Percentiles rank a stretch among this genome's conserved stretches.
These are phyloP conservation scores for Blumeriella jaapii DNA, from an alignment of 2,329 filamentous ascomycete species.

Conservation along the genomic window DNA sequence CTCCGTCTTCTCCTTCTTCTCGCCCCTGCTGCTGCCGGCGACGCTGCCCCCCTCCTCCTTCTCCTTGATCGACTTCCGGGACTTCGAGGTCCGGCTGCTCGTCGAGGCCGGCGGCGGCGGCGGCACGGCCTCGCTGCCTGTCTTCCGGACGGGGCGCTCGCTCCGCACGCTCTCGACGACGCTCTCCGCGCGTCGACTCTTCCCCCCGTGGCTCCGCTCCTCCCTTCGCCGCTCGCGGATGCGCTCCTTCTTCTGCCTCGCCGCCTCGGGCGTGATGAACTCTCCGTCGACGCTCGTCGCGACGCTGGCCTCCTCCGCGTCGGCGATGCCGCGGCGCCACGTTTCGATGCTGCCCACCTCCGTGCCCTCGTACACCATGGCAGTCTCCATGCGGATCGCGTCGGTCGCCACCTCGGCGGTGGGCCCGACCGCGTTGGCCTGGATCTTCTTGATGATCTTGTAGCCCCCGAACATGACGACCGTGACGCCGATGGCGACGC, in stretches of 20 bases:
- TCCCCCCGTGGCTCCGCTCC: conserved; percentile 9
- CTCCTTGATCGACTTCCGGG: conserved; percentile 6
- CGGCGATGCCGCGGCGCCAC: conserved; percentile 27
- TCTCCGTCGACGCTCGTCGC: conserved; percentile 26
- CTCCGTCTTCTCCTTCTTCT: conserved; percentile 25
- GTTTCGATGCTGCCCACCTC: conserved; percentile 26
- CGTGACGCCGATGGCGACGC: conserved; percentile 83
- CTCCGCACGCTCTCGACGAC: conserved; percentile 9
- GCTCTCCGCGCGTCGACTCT: conserved; percentile 11
- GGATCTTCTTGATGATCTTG: conserved; percentile 90
- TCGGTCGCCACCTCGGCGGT: conserved; percentile 18
- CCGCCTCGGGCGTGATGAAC: conserved; percentile 26
- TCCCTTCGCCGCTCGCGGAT: conserved; percentile 19
- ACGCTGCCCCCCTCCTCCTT: no score
- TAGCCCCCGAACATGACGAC: conserved; percentile 92
- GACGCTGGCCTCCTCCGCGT: conserved; percentile 21
- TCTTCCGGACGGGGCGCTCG: conserved; percentile 17
- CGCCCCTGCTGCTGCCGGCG: conserved; percentile 15
- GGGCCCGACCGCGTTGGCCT: no score
- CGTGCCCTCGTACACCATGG: conserved; percentile 22
- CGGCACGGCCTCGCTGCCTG: conserved; percentile 22
- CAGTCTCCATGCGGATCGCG: conserved; percentile 21
- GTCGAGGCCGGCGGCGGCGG: conserved; percentile 12
- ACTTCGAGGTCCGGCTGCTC: conserved; percentile 16
- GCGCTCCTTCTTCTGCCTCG: conserved; percentile 18